A percentile compares a stretch with the other conserved stretches of the same genome.
Conservation (phyloP, 768 basidiomycete species). For the Pluteus cervinus region DNA sequence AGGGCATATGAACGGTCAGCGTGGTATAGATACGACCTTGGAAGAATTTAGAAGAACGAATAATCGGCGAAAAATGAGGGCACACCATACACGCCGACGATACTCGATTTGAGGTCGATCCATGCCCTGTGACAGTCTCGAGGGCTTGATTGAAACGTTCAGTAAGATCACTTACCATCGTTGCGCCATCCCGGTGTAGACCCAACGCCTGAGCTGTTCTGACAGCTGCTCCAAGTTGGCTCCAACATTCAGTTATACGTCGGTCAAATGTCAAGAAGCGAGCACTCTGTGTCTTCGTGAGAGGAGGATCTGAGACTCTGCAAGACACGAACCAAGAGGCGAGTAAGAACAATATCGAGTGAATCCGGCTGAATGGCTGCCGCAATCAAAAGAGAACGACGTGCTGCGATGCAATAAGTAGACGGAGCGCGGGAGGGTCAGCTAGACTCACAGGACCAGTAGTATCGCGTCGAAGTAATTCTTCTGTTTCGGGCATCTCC, state of each 20-base stretch:
- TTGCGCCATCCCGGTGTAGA: slow-evolving; percentile 82
- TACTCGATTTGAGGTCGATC: slow-evolving; percentile 80
- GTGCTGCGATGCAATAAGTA: slow-evolving; percentile 42
- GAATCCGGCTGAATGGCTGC: slow-evolving; percentile 93
- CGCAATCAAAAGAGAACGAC: slow-evolving; percentile 82
- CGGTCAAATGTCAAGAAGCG: slow-evolving; percentile 67
- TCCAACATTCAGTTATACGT: slow-evolving; percentile 94
- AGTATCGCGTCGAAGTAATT: slow-evolving; percentile 82
- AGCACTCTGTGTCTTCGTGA: slow-evolving; percentile 36
- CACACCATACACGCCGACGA: slow-evolving; percentile 81
- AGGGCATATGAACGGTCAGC: slow-evolving; percentile 91
- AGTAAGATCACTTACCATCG: slow-evolving; percentile 50
- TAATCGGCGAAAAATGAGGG: not conserved
- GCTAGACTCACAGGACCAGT: slow-evolving; percentile 82
- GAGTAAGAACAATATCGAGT: slow-evolving; percentile 84
- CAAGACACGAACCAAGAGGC: slow-evolving; percentile 63
- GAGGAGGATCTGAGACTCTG: slow-evolving; percentile 28
- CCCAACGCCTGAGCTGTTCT: slow-evolving; percentile 92
- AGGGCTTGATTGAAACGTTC: slow-evolving; percentile 4
- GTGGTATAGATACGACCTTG: slow-evolving; percentile 86
- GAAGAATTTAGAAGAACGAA: not conserved
- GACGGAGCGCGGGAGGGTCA: not conserved
- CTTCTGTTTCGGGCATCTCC: slow-evolving; percentile 73
- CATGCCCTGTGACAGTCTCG: slow-evolving; percentile 43
- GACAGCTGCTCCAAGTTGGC: slow-evolving; percentile 88